Evolutionary conservation across 1,284 basidiomycete genomes (phyloP).

Genomic region (Cyathus pygmaeus): DNA sequence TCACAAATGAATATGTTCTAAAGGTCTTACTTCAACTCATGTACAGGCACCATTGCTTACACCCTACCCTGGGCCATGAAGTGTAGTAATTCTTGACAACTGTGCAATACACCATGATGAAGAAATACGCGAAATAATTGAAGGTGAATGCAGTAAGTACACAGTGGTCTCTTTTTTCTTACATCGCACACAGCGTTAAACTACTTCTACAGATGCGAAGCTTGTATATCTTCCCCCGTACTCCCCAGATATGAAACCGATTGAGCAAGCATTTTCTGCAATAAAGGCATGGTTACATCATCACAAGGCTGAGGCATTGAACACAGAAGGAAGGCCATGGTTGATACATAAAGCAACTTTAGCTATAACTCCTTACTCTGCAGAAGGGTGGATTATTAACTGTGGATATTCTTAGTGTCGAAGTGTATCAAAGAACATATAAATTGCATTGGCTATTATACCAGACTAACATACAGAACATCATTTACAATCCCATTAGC

Average conservation of each 20-base stretch:
- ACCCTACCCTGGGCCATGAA: slow-evolving; percentile 30
- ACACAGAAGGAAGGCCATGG: slow-evolving; percentile 18
- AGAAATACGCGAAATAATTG: slow-evolving; percentile 32
- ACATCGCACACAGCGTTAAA: neutral
- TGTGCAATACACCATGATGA: slow-evolving; percentile 40
- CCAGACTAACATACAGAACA: too few relatives aligned
- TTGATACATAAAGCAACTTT: slow-evolving; percentile 21
- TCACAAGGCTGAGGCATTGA: slow-evolving; percentile 16
- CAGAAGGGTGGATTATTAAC: slow-evolving; percentile 20
- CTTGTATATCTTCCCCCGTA: slow-evolving; percentile 34
- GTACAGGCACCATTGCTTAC: slow-evolving; percentile 30
- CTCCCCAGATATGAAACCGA: slow-evolving; percentile 34
- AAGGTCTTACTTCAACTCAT: neutral
- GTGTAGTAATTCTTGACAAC: slow-evolving; percentile 39
- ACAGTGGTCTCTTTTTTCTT: neutral
- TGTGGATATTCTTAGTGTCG: too few relatives aligned
- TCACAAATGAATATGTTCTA: slow-evolving; percentile 1
- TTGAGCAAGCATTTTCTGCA: slow-evolving; percentile 30
- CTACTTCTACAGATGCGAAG: slow-evolving; percentile 16
- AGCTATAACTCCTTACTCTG: slow-evolving; percentile 17
- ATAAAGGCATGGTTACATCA: slow-evolving; percentile 27
- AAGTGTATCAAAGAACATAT: too few relatives aligned
- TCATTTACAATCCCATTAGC: too few relatives aligned
- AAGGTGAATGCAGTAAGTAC: slow-evolving; percentile 29
- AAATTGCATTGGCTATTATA: too few relatives aligned